Evolutionary conservation across 2,329 filamentous ascomycete genomes (phyloP), one percentile per base, ranked within the genome.

Genomic region (Colletotrichum neosansevieriae): DNA sequence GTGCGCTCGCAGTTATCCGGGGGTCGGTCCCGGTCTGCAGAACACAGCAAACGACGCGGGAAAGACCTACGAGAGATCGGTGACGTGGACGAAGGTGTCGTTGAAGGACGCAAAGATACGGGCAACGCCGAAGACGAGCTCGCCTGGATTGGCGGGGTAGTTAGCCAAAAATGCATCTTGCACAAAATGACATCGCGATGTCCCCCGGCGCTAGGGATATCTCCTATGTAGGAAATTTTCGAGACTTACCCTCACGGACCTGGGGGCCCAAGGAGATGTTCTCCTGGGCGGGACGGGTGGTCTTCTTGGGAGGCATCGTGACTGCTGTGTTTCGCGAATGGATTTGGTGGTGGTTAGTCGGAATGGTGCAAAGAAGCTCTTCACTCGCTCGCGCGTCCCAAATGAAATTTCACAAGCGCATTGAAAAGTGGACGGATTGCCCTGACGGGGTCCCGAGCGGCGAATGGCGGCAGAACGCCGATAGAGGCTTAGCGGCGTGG

Each of bases 231-330:
- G 10, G 40, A 9, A 17, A 19, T 42, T 4, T 11, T 12, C 49
- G 19, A 36, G 38, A 81, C 89, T 81, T 83, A 95, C 94, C 94
- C 89, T 98, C 95, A 82, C 94, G 92, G 87, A 94, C 93, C 85
- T 97, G 93, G 82, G 96, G 96, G 79, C 96, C 96, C 79, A 98
- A 91, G 85, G 92, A 94, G 89, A 99, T 96, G 88, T 99, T 99
- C 91, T 98, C 96, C 88, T 95, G 91, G 78, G 89, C 88, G 79
- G 92, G 90, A 82, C 91, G 89, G 84, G 91, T 91, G 89, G 95
- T 94, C 91, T 97, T 97, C 84, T 94, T 94, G 85, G 94, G 87
- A 62, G 70, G 64, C 95, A 98, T 98, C 82, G 85, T 93, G 88
- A 83, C 78, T 79, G 79, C 73, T 70, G 66, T 51, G 42, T 69